These are phyloP conservation scores for Solanum piurae DNA, from an alignment of 257 asterid species.

Conservation along the genomic window DNA sequence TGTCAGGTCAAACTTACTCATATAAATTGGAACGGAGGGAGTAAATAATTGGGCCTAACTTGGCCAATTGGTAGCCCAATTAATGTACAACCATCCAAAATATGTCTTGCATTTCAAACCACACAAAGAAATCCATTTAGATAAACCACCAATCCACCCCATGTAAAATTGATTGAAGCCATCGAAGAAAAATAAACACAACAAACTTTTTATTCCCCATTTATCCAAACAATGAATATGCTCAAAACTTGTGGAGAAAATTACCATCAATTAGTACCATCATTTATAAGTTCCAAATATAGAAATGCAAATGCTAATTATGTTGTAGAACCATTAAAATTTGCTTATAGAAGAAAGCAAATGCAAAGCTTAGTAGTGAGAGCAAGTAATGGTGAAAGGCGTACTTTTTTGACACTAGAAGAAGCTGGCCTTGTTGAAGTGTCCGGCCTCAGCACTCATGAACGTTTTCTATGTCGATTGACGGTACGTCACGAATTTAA, in stretches of 20 bases:
- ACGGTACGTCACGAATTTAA: constrained; percentile 29
- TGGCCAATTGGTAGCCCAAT: neutral
- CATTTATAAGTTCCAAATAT: neutral
- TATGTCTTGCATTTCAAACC: neutral
- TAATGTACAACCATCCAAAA: neutral
- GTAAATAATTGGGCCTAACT: neutral
- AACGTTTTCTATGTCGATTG: constrained; percentile 71
- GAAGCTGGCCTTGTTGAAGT: constrained; percentile 90
- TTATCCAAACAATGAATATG: neutral
- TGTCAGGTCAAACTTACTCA: neutral
- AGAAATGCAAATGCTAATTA: neutral
- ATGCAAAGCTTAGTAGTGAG: neutral
- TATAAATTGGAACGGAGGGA: accelerated
- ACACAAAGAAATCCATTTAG: neutral
- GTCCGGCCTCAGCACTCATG: constrained; percentile 72
- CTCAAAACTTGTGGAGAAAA: neutral
- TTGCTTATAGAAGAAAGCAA: neutral
- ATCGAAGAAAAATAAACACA: neutral
- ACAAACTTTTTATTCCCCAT: neutral
- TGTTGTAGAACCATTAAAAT: neutral
- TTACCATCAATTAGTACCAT: neutral
- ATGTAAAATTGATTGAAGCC: neutral
- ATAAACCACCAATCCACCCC: neutral
- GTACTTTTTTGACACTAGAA: constrained; percentile 45
- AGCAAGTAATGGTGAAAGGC: constrained; percentile 13